These are phyloP conservation scores for Adansonia digitata DNA, from an alignment of 345 rosid genomes.

Conservation along the genomic window DNA sequence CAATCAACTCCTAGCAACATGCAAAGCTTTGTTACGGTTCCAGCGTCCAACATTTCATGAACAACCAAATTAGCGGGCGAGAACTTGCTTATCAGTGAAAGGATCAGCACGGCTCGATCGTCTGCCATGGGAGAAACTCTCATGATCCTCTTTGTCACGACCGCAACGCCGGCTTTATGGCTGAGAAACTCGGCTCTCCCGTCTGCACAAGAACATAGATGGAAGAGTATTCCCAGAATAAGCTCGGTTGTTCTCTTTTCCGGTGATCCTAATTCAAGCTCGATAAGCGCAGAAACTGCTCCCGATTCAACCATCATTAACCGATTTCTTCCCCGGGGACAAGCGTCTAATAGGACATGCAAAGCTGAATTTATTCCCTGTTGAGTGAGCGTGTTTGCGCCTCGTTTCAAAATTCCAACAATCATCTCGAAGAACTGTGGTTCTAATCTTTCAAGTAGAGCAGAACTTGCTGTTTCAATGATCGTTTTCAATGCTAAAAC, in stretches of 20 bases:
- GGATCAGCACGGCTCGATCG: slow-evolving; percentile 52
- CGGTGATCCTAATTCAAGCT: slow-evolving; percentile 44
- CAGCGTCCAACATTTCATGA: slow-evolving; percentile 53
- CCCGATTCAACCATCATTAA: slow-evolving; percentile 46
- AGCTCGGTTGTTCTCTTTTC: slow-evolving; percentile 53
- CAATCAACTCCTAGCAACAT: slow-evolving; percentile 38
- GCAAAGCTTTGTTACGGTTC: slow-evolving; percentile 60
- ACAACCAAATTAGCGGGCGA: slow-evolving; percentile 40
- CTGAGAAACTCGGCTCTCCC: slow-evolving; percentile 59
- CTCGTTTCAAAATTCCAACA: slow-evolving; percentile 34
- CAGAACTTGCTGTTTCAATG: slow-evolving; percentile 31
- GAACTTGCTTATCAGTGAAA: slow-evolving; percentile 39
- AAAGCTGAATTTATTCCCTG: slow-evolving; percentile 49
- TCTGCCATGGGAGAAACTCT: slow-evolving; percentile 44
- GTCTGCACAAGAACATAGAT: slow-evolving; percentile 61
- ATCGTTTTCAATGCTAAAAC: slow-evolving; percentile 33
- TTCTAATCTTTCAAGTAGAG: slow-evolving; percentile 40
- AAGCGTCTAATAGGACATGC: slow-evolving; percentile 39
- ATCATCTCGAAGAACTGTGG: slow-evolving; percentile 39
- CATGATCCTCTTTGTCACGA: slow-evolving; percentile 49
- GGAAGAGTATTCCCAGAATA: slow-evolving; percentile 42
- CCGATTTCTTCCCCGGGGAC: slow-evolving; percentile 55
- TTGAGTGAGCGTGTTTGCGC: slow-evolving; percentile 13
- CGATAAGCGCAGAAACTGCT: slow-evolving; percentile 56
- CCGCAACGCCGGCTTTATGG: slow-evolving; percentile 52